Evolutionary conservation across 2,329 filamentous ascomycete genomes (phyloP).

Genomic region (Hypoxylon sp.): DNA sequence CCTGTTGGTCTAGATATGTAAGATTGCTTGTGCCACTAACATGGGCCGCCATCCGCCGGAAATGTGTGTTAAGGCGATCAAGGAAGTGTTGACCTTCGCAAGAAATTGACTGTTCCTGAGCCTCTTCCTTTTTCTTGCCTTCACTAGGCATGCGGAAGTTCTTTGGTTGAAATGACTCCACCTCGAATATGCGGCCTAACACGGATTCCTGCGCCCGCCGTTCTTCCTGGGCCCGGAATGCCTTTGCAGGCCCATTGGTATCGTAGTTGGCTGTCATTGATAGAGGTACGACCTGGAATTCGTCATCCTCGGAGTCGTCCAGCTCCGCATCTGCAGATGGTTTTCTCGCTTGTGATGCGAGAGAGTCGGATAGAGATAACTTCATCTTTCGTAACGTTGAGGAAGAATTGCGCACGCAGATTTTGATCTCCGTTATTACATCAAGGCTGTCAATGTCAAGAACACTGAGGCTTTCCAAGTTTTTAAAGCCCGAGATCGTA

Average conservation of each 20-base stretch:
- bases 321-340: constrained; percentile 59
- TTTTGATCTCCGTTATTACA: constrained; percentile 68
- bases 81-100: constrained; percentile 55
- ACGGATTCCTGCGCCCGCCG: constrained; percentile 69
- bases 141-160: constrained; percentile 52
- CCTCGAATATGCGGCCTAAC: constrained; percentile 67
- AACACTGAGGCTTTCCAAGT: constrained; percentile 67
- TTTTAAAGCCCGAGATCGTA: constrained; percentile 71
- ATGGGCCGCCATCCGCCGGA: constrained; percentile 61
- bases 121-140: constrained; percentile 49
- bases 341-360: constrained; percentile 65
- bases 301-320: constrained; percentile 70
- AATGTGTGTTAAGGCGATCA: constrained; percentile 59
- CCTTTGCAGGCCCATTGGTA: constrained; percentile 61
- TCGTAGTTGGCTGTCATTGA: constrained; percentile 54
- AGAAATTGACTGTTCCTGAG: constrained; percentile 46
- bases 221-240: constrained; percentile 67
- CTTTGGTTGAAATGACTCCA: constrained; percentile 61
- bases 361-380: constrained; percentile 70
- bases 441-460: constrained; percentile 74
- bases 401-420: constrained; percentile 69
- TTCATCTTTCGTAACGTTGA: constrained; percentile 69
- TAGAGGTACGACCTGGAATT: constrained; percentile 64
- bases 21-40: constrained; percentile 57
- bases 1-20: constrained; percentile 57